Evolutionary conservation across 345 rosid species (phyloP), one percentile per base, ranked within the genome.

Genomic region (Rubroshorea leprosula): DNA sequence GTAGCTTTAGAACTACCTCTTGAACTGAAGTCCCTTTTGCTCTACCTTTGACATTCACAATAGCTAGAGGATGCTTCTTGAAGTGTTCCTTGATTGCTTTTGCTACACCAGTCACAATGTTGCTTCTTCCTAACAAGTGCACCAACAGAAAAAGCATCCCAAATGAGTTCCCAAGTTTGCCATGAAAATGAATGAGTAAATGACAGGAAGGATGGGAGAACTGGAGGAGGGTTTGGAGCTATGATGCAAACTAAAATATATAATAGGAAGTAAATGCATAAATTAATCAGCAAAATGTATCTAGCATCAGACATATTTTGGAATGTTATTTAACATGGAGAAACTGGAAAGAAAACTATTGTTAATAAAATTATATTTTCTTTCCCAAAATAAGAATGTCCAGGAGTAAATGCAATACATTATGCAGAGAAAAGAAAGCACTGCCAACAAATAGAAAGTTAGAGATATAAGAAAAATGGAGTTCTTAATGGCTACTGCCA

Each of bases 11-110:
- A 58, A 81, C 78, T 67, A 92, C 81, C 76, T 92, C 98, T 68
- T 81, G 95, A 57, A 89, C 81, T 1, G 97, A 92, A 51, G 98
- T 92, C 57, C 97, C 97, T 66, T 83, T 78, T 26, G 98, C 98
- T 68, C 98, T 80, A 60, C 97, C 95, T 76, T 92, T 86, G 50
- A 92, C 82, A 47, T 82, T 83, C 25, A 92, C 97, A 27, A 89
- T 83, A 54, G 95, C 97, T 35, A 92, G 79, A 64, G 93, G 96
- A 64, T 86, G 71, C 78, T 69, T 92, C 72, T 69, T 44, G 67
- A 89, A 92, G 76, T 89, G 98, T 39, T 69, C 62, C 66, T 66
- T 83, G 51, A 92, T 82, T 55, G 82, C 53, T 81, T 74, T 86
- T 5, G 90, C 98, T 50, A 92, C 72, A 38, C 97, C 97, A 23